Base-by-base conservation (phyloP, 2,329 filamentous ascomycete genomes). In the Intubia oerlemansii region DNA sequence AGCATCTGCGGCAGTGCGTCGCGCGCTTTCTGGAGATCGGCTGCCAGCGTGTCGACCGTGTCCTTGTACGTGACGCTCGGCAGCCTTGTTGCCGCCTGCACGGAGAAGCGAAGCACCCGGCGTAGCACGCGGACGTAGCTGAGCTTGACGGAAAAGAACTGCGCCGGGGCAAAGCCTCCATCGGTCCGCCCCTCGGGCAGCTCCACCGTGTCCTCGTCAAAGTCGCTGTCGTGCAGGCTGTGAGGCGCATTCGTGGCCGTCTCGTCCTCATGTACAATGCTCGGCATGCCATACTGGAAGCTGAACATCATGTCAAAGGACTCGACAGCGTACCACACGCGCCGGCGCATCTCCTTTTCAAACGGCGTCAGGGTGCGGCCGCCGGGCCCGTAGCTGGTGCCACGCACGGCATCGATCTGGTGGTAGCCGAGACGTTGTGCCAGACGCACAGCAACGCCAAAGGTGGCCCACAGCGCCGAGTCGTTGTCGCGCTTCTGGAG, bases 161-260 rank as follows among this genome's bases (percentile, higher is more conserved):
- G n/a, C n/a, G n/a, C n/a, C n/a, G n/a, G n/a, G n/a, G n/a, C n/a
- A n/a, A n/a, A n/a, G n/a, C n/a, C n/a, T n/a, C n/a, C n/a, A n/a
- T n/a, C n/a, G n/a, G n/a, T n/a, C n/a, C n/a, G n/a, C n/a, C 57
- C 48, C 0, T 58, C 54, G 0, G 73, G 72, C 19, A 78, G 45
- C 25, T 57, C 55, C 17, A 47, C 47, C 24, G 52, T 59, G 32
- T 62, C 47, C 42, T 68, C 59, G 35, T 58, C 56, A 38, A 77
- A 72, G 41, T 78, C 71, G 18, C 67, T 59, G 42, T 79, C 72
- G 30, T 62, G 55, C 18, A 77, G 45, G 43, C 77, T 76, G 16
- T 56, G 52, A 9, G 71, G 72, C 11, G 66, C 45, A 2, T 56
- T 50, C 0, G 67, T 72, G 39, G 77, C 71, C 19, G 58, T 63